These are phyloP conservation scores for Ballota nigra DNA, from an alignment of 257 asterid species.

Conservation along the genomic window DNA sequence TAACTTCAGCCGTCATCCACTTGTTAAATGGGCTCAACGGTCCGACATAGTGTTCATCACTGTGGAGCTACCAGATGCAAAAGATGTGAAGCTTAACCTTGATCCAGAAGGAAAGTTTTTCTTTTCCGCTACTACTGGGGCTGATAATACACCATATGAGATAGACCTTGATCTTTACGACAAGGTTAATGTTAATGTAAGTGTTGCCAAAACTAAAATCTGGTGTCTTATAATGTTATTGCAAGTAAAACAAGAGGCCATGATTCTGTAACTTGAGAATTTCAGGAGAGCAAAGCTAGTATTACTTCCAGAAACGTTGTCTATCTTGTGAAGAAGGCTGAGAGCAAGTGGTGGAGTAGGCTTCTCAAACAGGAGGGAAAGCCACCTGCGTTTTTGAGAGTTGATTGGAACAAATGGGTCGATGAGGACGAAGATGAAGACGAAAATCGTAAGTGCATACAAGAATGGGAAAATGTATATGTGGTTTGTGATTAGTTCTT, in stretches of 20 bases:
- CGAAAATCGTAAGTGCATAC: constrained; percentile 30
- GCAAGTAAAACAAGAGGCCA: neutral
- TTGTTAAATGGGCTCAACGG: constrained; percentile 75
- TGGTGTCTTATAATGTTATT: neutral
- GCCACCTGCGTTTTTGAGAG: constrained; percentile 62
- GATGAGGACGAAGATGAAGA: constrained; percentile 73
- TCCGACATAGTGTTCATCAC: constrained; percentile 51
- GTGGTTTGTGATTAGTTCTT: neutral
- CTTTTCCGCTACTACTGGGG: constrained; percentile 60
- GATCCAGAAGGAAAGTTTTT: constrained; percentile 69
- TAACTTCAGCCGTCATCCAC: constrained; percentile 56
- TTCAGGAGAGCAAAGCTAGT: constrained; percentile 66
- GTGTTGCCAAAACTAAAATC: constrained; percentile 20
- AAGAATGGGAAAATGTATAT: neutral
- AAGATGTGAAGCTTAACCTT: constrained; percentile 60
- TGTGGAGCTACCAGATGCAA: constrained; percentile 73
- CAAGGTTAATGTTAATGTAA: constrained; percentile 60
- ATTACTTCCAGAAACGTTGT: constrained; percentile 44
- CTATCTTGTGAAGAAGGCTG: constrained; percentile 70
- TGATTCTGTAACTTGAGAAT: neutral
- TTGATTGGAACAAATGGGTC: constrained; percentile 90
- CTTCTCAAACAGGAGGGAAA: constrained; percentile 55
- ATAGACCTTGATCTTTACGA: constrained; percentile 52
- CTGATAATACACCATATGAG: constrained; percentile 47
- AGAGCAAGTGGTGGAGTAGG: constrained; percentile 79